Evolutionary conservation across 768 basidiomycete species (phyloP), one percentile per base, ranked within the genome.

Genomic region (Coprinopsis sp.): DNA sequence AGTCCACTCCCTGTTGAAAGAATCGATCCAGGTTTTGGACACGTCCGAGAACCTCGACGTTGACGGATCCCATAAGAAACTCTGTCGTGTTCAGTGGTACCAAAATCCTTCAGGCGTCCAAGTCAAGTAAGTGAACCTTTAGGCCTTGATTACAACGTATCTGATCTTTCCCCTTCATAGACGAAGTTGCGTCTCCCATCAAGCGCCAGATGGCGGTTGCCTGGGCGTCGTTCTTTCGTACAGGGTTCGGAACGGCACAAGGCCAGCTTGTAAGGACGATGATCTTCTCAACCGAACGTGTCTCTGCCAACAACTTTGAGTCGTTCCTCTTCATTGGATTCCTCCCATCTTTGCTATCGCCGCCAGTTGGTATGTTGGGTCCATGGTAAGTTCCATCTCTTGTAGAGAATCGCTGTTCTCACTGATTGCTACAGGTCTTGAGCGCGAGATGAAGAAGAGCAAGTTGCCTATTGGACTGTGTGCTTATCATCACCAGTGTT

Each of bases 341-440:
- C 77, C 72, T 98, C 81, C 98, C 45, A 89, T 97, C 52, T 98
- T 99, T 60, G 96, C 96, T 33, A 87, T 98, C 55, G 95, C 95
- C 25, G 96, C 96, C 0, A 91, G 87, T 58, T 95, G 93, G 78
- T 98, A 99, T 69, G 96, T 98, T 98, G 96, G 96, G 78, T 85
- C 24, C 91, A 93, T 72, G 95, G 92, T 86, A 18, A 51, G 75
- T 50, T 6, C 24, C n/a, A n/a, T n/a, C n/a, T n/a, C n/a, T n/a
- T n/a, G n/a, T n/a, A n/a, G n/a, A n/a, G n/a, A n/a, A n/a, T n/a
- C n/a, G n/a, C n/a, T n/a, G n/a, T n/a, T n/a, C n/a, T 21, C 7
- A 24, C 4, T n/a, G 45, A 0, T 28, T 40, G 34, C 45, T 28
- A 7, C 41, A 92, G 91, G 93, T 54, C 86, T 97, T 37, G 93